Percentiles rank a stretch among this genome's conserved stretches.
Evolutionary conservation across 1,284 basidiomycete species (phyloP).

Genomic region (Psilocybe mexicana): DNA sequence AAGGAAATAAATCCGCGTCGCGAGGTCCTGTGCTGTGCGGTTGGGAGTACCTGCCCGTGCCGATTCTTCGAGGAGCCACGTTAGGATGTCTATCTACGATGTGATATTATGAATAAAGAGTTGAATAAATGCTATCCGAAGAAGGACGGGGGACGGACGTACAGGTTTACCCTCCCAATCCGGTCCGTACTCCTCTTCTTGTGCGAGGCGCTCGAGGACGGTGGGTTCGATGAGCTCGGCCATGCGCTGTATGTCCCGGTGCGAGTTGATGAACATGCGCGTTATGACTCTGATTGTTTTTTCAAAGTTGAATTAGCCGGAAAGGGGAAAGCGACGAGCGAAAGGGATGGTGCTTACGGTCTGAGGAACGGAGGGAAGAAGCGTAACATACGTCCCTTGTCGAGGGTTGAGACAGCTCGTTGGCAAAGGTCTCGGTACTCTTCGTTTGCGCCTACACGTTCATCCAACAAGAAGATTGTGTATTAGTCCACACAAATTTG

Average conservation of each 20-base stretch:
- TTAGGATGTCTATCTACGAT: slow-evolving; percentile 38
- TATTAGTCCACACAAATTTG: too few species aligned
- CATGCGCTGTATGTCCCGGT: slow-evolving; percentile 24
- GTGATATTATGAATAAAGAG: too few species aligned
- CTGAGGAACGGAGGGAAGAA: slow-evolving; percentile 19
- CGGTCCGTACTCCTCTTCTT: slow-evolving; percentile 35
- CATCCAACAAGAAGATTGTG: too few species aligned
- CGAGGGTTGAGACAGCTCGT: slow-evolving; percentile 9
- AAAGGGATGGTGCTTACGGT: slow-evolving; percentile 8
- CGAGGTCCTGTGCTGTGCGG: slow-evolving; percentile 30
- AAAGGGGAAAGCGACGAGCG: background rate
- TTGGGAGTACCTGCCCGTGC: slow-evolving; percentile 24
- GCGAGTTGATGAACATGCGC: slow-evolving; percentile 23
- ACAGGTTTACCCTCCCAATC: slow-evolving; percentile 40
- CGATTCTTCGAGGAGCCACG: slow-evolving; percentile 44
- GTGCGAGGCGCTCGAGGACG: slow-evolving; percentile 39
- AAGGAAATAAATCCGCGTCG: slow-evolving; percentile 23
- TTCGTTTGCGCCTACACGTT: slow-evolving; percentile 17
- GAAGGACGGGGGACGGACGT: slow-evolving; percentile 9
- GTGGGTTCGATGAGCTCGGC: slow-evolving; percentile 34
- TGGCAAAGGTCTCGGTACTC: slow-evolving; percentile 19
- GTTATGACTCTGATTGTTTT: slow-evolving; percentile 5
- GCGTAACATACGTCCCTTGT: slow-evolving; percentile 16
- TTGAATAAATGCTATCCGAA: background rate
- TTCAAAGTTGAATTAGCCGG: background rate